Evolutionary conservation across 2,329 filamentous ascomycete species (phyloP), one percentile per base, ranked within the genome.

Genomic region (Fusarium zealandicum): DNA sequence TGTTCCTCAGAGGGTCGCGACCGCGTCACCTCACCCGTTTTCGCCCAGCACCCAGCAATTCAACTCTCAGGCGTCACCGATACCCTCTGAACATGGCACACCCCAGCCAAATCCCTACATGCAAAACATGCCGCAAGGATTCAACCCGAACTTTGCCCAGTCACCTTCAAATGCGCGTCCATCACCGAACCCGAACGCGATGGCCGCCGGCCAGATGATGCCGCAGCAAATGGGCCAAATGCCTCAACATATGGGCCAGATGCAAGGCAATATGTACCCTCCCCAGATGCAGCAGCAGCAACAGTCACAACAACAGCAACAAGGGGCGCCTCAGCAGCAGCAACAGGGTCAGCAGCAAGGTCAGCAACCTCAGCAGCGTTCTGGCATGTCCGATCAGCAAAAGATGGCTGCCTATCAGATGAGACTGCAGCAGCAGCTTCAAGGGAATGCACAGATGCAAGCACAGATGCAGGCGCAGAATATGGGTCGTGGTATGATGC

Each of bases 11-110:
- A 82, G 92, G 69, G 91, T 98, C 73, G 89, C 92, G 62, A 97
- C 93, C 38, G 89, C 92, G 36, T 98, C 95, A 27, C 93, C 95
- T 4, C 93, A 95, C 73, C 91, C 92, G 1, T 96, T 96, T 72
- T 93, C 90, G 2, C 90, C 90, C 13, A 87, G 87, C 51, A 82
- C 84, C 27, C 88, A 89, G 64, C 89, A 90, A 69, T 90, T 91
- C 66, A 83, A 80, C 31, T 75, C 83, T 13, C 90, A 93, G 69
- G 82, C 88, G 54, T 95, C 91, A 3, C 90, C 91, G 10, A 85
- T 89, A 13, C 86, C 89, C 5, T 89, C 90, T 18, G 90, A 95
- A 58, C 88, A 91, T 65, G 82, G 86, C 51, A 92, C 90, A 8
- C 89, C 90, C 0, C 90, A 93, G 69, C 89, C 87, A 35, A 86